Percentiles rank a stretch among this genome's conserved stretches.
Evolutionary conservation across 1,139 yeast genomes (phyloP).

Genomic region (Debaryomyces coudertii): DNA sequence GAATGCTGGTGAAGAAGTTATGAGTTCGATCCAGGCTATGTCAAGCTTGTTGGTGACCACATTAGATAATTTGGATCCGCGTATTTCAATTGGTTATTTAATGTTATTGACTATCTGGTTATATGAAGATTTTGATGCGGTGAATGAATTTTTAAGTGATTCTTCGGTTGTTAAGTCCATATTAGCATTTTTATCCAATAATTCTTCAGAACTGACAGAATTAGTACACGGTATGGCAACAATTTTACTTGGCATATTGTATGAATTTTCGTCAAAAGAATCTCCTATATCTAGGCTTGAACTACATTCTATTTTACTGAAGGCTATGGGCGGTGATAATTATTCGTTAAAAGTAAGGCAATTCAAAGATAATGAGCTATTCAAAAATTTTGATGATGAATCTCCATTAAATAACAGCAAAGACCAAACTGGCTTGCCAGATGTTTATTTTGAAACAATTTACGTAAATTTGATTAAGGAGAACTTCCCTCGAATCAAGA

Average conservation of each 20-base stretch:
- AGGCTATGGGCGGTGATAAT: slow-evolving; percentile 80
- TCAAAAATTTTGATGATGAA: slow-evolving; percentile 59
- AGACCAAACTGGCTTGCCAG: slow-evolving; percentile 86
- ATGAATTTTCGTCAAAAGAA: slow-evolving; percentile 74
- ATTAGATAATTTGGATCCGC: slow-evolving; percentile 65
- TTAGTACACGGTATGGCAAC: slow-evolving; percentile 78
- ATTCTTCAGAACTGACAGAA: slow-evolving; percentile 57
- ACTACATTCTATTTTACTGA: slow-evolving; percentile 63
- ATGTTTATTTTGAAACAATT: slow-evolving; percentile 67
- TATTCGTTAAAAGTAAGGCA: slow-evolving; percentile 74
- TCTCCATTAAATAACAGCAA: slow-evolving; percentile 29
- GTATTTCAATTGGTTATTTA: slow-evolving; percentile 78
- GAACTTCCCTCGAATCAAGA: slow-evolving; percentile 66
- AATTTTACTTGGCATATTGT: slow-evolving; percentile 72
- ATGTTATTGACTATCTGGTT: slow-evolving; percentile 78
- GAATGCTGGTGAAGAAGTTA: slow-evolving; percentile 71
- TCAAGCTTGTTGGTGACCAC: slow-evolving; percentile 75
- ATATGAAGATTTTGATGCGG: slow-evolving; percentile 76
- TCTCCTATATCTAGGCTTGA: slow-evolving; percentile 73
- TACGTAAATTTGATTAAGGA: slow-evolving; percentile 73
- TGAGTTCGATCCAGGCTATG: slow-evolving; percentile 76
- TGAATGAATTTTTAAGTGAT: slow-evolving; percentile 75
- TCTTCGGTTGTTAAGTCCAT: slow-evolving; percentile 66
- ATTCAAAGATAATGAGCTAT: slow-evolving; percentile 60
- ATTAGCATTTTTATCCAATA: slow-evolving; percentile 66